Evolutionary conservation across 768 basidiomycete genomes (phyloP).

Genomic region (Psilocybe tampanensis): DNA sequence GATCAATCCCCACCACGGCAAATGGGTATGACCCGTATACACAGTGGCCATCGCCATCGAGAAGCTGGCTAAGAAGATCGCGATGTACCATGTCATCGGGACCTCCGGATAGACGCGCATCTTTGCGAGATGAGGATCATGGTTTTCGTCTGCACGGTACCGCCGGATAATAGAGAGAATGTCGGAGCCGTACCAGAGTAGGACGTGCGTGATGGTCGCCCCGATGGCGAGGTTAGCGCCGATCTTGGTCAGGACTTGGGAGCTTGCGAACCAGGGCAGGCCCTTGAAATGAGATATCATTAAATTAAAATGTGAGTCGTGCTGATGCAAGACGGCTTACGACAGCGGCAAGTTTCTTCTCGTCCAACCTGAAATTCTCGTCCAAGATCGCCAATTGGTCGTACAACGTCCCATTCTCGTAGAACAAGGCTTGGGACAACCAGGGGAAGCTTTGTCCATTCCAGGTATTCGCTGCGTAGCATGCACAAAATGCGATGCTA

Average conservation of each 20-base stretch:
- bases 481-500: slow-evolving; percentile 46
- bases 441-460: slow-evolving; percentile 62
- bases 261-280: slow-evolving; percentile 48
- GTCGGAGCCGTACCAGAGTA: slow-evolving; percentile 56
- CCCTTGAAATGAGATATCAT: slow-evolving; percentile 32
- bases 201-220: slow-evolving; percentile 52
- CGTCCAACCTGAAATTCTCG: slow-evolving; percentile 50
- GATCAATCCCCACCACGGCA: slow-evolving; percentile 64
- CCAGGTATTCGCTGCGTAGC: slow-evolving; percentile 55
- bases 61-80: slow-evolving; percentile 44
- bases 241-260: slow-evolving; percentile 44
- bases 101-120: slow-evolving; percentile 51
- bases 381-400: slow-evolving; percentile 57
- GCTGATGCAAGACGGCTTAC: too few species aligned
- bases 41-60: slow-evolving; percentile 55
- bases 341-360: slow-evolving; percentile 44
- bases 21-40: slow-evolving; percentile 53
- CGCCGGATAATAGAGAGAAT: slow-evolving; percentile 42
- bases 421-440: slow-evolving; percentile 52
- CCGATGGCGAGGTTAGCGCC: slow-evolving; percentile 40
- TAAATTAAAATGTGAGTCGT: too few species aligned
- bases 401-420: slow-evolving; percentile 53
- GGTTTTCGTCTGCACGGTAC: slow-evolving; percentile 40
- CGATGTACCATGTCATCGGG: slow-evolving; percentile 54
- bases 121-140: slow-evolving; percentile 58